These are phyloP conservation scores for Pseudonitzschia multiseries DNA, from an alignment of 108 stramenopile genomes.

Conservation along the genomic window DNA sequence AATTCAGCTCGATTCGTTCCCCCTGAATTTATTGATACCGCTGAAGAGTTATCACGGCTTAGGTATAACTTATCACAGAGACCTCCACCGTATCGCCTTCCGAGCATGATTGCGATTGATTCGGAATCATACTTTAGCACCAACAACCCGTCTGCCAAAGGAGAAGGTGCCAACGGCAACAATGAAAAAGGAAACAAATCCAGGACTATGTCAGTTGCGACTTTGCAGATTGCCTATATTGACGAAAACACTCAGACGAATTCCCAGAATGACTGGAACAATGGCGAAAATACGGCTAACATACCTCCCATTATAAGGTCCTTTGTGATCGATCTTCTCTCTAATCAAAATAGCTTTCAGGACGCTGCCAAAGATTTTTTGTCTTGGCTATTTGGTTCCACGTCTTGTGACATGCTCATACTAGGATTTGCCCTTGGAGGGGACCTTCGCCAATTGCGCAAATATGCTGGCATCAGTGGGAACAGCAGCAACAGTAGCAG, in stretches of 20 bases:
- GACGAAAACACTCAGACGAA: not conserved
- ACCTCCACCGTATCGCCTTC: not conserved
- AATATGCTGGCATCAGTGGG: conserved; percentile 10
- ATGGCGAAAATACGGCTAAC: not conserved
- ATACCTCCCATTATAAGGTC: not conserved
- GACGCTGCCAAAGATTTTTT: not conserved
- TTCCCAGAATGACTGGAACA: not conserved
- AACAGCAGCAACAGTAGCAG: not conserved
- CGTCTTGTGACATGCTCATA: not conserved
- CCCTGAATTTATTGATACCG: conserved; percentile 6
- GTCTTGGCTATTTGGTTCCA: not conserved
- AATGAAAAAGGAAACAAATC: not conserved
- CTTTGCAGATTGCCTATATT: conserved; percentile 10
- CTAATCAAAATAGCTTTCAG: not conserved
- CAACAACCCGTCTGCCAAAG: not conserved
- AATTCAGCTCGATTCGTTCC: not conserved
- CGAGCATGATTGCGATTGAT: conserved; percentile 34
- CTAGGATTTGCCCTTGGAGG: conserved; percentile 39
- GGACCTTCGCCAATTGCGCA: conserved; percentile 27
- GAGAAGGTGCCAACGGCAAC: not conserved
- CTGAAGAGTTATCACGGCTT: not conserved
- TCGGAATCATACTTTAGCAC: conserved; percentile 29
- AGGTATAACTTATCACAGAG: conserved; percentile 3
- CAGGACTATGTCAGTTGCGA: conserved; percentile 5
- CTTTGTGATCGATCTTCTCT: conserved; percentile 6